A percentile compares a stretch with the other conserved stretches of the same genome.
phyloP scores from a whole-genome alignment of 805 yeast species.

The Zygosaccharomyces gambellarensis region DNA sequence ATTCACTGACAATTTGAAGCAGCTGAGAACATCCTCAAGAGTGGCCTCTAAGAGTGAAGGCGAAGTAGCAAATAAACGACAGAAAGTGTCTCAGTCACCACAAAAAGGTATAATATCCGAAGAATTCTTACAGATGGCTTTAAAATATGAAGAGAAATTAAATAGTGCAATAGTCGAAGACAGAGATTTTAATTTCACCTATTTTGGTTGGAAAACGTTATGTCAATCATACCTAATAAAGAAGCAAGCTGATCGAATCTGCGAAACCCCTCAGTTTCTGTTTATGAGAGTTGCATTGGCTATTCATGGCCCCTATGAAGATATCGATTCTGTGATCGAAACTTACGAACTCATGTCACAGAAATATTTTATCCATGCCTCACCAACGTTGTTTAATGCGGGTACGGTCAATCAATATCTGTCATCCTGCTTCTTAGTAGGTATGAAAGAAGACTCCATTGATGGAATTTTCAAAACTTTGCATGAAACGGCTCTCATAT shows the following conservation, averaged over 20 bases:
- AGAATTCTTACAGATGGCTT: constrained; percentile 56
- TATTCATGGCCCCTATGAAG: constrained; percentile 61
- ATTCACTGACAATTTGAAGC: constrained; percentile 15
- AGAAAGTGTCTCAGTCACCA: constrained; percentile 61
- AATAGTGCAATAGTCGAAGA: constrained; percentile 65
- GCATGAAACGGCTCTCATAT: constrained; percentile 81
- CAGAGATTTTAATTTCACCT: constrained; percentile 71
- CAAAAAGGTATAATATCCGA: constrained; percentile 63
- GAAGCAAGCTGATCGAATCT: constrained; percentile 39
- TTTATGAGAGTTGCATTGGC: constrained; percentile 88
- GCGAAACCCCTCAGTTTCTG: constrained; percentile 84
- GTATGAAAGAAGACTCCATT: constrained; percentile 90
- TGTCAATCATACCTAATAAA: constrained; percentile 76
- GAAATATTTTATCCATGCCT: constrained; percentile 87
- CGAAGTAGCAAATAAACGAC: constrained; percentile 78
- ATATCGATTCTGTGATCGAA: constrained; percentile 60
- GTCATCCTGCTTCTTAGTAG: constrained; percentile 88
- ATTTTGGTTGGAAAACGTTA: constrained; percentile 84
- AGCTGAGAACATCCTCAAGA: constrained; percentile 7
- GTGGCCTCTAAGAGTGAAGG: not conserved
- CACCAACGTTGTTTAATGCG: constrained; percentile 91
- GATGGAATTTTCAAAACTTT: constrained; percentile 92
- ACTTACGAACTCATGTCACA: constrained; percentile 81
- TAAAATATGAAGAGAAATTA: constrained; percentile 54
- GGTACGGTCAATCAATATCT: constrained; percentile 82